Evolutionary conservation across 2,329 filamentous ascomycete species (phyloP).

Genomic region (Hypoxylon sp.): DNA sequence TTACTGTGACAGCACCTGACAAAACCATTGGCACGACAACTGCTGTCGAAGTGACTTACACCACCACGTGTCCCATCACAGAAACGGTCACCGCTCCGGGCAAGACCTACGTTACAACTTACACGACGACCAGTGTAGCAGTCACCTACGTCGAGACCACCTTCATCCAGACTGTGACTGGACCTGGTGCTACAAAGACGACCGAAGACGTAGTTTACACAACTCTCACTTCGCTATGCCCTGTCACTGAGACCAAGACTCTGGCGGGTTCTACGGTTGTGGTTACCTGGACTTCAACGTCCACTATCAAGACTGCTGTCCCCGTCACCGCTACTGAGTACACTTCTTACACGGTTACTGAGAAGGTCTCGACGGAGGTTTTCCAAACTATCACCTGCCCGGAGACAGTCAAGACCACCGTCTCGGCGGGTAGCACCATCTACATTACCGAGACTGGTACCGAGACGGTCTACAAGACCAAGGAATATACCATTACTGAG

Average conservation of each 20-base stretch:
- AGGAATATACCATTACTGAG: slow-evolving; percentile 57
- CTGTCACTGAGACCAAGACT: slow-evolving; percentile 63
- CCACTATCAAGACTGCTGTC: slow-evolving; percentile 54
- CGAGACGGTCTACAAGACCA: slow-evolving; percentile 58
- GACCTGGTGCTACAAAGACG: slow-evolving; percentile 58
- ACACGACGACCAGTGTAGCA: slow-evolving; percentile 61
- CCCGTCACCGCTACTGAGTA: slow-evolving; percentile 54
- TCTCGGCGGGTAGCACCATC: slow-evolving; percentile 59
- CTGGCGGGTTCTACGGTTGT: slow-evolving; percentile 60
- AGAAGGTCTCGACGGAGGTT: slow-evolving; percentile 52
- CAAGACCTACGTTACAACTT: slow-evolving; percentile 58
- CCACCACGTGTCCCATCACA: slow-evolving; percentile 53
- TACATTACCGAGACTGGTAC: slow-evolving; percentile 61
- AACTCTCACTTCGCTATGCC: slow-evolving; percentile 62
- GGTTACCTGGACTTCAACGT: slow-evolving; percentile 60
- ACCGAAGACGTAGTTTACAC: slow-evolving; percentile 58
- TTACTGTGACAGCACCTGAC: slow-evolving; percentile 57
- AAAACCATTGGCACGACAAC: slow-evolving; percentile 56
- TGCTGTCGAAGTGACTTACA: slow-evolving; percentile 59
- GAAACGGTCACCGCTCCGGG: slow-evolving; percentile 58
- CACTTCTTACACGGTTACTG: slow-evolving; percentile 54
- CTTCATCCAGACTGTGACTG: slow-evolving; percentile 55
- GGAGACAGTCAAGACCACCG: slow-evolving; percentile 61
- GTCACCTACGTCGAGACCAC: slow-evolving; percentile 54
- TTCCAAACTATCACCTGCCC: slow-evolving; percentile 58